phyloP scores from a whole-genome alignment of 345 rosid genomes.

The Rhizophora apiculata region DNA sequence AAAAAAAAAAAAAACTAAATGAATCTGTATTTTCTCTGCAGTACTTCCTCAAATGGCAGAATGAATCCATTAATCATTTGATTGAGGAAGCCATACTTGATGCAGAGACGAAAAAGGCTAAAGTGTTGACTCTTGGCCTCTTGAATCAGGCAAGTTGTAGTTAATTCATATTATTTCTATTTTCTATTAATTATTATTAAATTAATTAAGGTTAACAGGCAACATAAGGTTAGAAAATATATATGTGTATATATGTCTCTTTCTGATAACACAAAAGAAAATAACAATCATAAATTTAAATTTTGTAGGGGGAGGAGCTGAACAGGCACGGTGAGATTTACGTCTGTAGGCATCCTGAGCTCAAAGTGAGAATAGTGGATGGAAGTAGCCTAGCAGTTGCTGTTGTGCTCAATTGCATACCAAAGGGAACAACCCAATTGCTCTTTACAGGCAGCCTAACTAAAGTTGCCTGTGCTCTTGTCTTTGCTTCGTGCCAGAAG shows the following conservation, averaged over 20 bases:
- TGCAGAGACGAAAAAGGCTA: constrained; percentile 56
- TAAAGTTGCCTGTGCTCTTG: constrained; percentile 52
- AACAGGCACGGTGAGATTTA: constrained; percentile 49
- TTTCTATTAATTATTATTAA: too few species aligned
- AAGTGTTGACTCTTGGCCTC: constrained; percentile 58
- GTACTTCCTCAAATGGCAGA: constrained; percentile 40
- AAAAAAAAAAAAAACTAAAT: too few species aligned
- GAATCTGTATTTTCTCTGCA: constrained; percentile 12
- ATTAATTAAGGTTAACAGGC: too few species aligned
- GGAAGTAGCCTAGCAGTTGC: constrained; percentile 63
- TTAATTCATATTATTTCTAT: too few species aligned
- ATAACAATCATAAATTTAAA: neutral
- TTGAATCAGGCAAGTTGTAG: constrained; percentile 50
- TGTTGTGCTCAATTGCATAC: constrained; percentile 52
- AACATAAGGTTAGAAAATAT: too few species aligned
- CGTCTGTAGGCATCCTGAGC: constrained; percentile 38
- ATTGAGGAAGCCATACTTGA: constrained; percentile 58
- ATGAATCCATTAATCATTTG: constrained; percentile 39
- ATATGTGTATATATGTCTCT: too few species aligned
- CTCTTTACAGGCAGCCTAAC: constrained; percentile 42
- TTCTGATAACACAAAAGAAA: too few species aligned
- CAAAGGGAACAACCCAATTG: constrained; percentile 47
- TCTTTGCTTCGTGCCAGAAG: constrained; percentile 39
- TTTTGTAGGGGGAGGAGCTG: constrained; percentile 47
- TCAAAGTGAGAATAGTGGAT: constrained; percentile 57